phyloP scores from a whole-genome alignment of 2,329 filamentous ascomycete genomes.

The Talaromyces albobiverticillius region DNA sequence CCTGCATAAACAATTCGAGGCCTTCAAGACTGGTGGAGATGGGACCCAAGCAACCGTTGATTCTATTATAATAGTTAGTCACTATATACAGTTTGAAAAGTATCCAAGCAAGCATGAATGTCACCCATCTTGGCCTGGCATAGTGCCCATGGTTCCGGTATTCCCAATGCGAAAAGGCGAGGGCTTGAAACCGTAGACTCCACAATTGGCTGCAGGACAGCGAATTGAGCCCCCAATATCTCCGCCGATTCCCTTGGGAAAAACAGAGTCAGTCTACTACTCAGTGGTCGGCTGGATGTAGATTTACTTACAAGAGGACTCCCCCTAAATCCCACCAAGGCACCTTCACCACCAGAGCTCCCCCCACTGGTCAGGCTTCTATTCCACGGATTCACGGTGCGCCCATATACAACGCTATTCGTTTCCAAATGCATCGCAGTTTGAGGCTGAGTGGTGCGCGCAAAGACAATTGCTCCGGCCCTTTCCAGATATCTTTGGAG shows the following conservation, averaged over 20 bases:
- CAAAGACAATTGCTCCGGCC: constrained; percentile 54
- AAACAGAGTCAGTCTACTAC: too few species aligned
- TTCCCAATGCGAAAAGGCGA: too few species aligned
- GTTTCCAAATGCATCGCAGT: constrained; percentile 50
- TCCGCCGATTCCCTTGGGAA: constrained; percentile 64
- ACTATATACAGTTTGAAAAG: constrained; percentile 23
- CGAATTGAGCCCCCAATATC: constrained; percentile 49
- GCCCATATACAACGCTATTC: constrained; percentile 40
- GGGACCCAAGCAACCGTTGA: constrained; percentile 28
- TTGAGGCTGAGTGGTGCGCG: constrained; percentile 55
- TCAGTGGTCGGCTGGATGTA: too few species aligned
- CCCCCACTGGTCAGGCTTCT: constrained; percentile 31
- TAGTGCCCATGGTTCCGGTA: too few species aligned
- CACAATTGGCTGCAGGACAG: neutral
- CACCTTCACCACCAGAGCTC: constrained; percentile 53
- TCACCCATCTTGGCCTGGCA: constrained; percentile 17
- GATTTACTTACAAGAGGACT: too few species aligned
- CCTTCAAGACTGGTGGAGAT: constrained; percentile 24
- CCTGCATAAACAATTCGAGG: constrained; percentile 29
- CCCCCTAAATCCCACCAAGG: constrained; percentile 58
- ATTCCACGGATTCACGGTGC: constrained; percentile 40
- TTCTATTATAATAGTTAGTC: too few species aligned
- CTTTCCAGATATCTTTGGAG: constrained; percentile 37
- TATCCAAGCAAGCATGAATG: constrained; percentile 7
- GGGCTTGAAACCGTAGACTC: constrained; percentile 21